These are phyloP conservation scores for Capillidium heterosporum DNA, from an alignment of 371 early-diverging fungal species.

Conservation along the genomic window DNA sequence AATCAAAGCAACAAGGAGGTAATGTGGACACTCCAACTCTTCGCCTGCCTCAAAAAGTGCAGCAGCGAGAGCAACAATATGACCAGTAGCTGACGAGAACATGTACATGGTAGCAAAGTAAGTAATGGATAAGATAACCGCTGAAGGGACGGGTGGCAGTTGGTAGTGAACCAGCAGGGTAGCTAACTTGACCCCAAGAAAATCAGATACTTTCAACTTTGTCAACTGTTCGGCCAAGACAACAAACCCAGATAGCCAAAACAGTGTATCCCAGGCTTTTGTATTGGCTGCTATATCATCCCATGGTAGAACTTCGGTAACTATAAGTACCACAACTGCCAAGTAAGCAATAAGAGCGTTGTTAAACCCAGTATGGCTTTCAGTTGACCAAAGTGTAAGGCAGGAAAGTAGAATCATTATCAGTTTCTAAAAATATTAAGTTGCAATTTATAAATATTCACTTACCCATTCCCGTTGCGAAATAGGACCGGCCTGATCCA, in stretches of 20 bases:
- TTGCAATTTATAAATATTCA: no score
- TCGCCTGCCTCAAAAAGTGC: constrained; percentile 59
- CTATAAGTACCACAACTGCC: constrained; percentile 32
- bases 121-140: constrained; percentile 25
- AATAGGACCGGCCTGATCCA: no score
- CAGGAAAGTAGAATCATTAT: constrained; percentile 28
- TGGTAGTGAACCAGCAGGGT: constrained; percentile 8
- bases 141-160: constrained; percentile 12
- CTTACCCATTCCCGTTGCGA: no score
- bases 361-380: constrained; percentile 32
- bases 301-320: constrained; percentile 43
- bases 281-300: constrained; percentile 42
- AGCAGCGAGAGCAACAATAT: constrained; percentile 46
- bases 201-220: constrained; percentile 39
- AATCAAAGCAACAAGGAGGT: constrained; percentile 30
- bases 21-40: constrained; percentile 32
- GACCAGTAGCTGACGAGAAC: constrained; percentile 48
- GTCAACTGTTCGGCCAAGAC: constrained; percentile 54
- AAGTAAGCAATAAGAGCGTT: constrained; percentile 46
- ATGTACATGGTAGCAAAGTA: constrained; percentile 53
- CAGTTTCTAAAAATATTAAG: constrained; percentile 18
- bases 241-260: constrained; percentile 65
- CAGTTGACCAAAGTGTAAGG: constrained; percentile 47
- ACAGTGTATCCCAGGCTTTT: constrained; percentile 68
- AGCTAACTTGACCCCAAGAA: constrained; percentile 35